Conservation (phyloP, 1,284 basidiomycete genomes). For the Earliella scabrosa region DNA sequence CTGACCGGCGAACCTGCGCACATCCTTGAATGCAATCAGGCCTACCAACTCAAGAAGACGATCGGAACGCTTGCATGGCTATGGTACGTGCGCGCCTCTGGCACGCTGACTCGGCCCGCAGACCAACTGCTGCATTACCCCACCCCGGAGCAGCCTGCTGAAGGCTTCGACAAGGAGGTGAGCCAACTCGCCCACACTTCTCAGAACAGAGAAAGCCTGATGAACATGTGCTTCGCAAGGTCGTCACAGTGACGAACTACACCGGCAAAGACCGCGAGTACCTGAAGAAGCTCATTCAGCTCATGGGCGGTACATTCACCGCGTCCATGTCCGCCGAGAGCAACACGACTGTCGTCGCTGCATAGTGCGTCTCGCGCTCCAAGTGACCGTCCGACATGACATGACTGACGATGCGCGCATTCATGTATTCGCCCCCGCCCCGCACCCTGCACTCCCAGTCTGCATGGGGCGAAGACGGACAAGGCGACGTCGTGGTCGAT, state of each 20-base stretch:
- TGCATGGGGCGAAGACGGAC: slow-evolving; percentile 71
- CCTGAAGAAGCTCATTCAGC: slow-evolving; percentile 78
- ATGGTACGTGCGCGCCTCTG: slow-evolving; percentile 73
- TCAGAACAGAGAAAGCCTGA: too few species aligned
- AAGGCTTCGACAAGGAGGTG: slow-evolving; percentile 44
- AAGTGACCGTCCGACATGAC: too few species aligned
- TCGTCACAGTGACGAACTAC: slow-evolving; percentile 88
- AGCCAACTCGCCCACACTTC: slow-evolving; percentile 11
- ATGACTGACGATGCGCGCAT: too few species aligned
- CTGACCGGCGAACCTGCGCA: neutral
- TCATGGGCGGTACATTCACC: slow-evolving; percentile 82
- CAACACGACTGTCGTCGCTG: slow-evolving; percentile 83
- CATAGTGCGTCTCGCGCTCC: slow-evolving; percentile 56
- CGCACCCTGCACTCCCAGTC: too few species aligned
- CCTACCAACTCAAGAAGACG: slow-evolving; percentile 58
- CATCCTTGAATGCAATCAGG: slow-evolving; percentile 45
- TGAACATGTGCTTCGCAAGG: slow-evolving; percentile 43
- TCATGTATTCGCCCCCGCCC: too few species aligned
- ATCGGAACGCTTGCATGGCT: slow-evolving; percentile 85
- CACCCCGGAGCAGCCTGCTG: slow-evolving; percentile 45
- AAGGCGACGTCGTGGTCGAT: slow-evolving; percentile 83
- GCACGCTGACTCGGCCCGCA: slow-evolving; percentile 65
- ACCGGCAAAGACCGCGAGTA: slow-evolving; percentile 85
- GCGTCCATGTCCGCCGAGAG: slow-evolving; percentile 70
- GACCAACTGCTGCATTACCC: slow-evolving; percentile 69